Percentiles rank a stretch among this genome's conserved stretches.
Evolutionary conservation across 169 alveolate species (phyloP).

Genomic region (Perkinsus chesapeaki): DNA sequence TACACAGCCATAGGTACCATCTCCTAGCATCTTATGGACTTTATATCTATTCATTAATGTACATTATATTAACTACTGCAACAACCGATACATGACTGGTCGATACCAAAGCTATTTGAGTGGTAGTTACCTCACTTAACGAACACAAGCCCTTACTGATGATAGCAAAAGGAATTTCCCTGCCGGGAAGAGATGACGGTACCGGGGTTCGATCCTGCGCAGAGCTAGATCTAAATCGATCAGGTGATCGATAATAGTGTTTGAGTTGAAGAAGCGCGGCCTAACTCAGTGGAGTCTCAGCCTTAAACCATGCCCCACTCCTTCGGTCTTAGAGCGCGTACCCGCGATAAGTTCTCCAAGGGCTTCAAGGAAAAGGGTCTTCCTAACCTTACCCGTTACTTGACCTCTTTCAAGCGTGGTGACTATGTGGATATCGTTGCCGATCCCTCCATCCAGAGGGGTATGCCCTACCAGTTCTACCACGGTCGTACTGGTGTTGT

Average conservation of each 20-base stretch:
- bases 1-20: conserved; percentile 71
- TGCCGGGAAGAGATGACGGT: too few species aligned
- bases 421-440: conserved; percentile 94
- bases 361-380: conserved; percentile 91
- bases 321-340: conserved; percentile 95
- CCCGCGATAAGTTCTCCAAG: conserved; percentile 94
- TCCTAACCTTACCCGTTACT: conserved; percentile 83
- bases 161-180: too few species aligned
- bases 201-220: conserved; percentile 1
- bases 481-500: conserved; percentile 98
- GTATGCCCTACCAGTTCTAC: conserved; percentile 96
- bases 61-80: background rate
- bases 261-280: background rate
- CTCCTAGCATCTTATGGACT: conserved; percentile 56
- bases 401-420: conserved; percentile 84
- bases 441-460: conserved; percentile 95
- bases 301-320: conserved; percentile 51
- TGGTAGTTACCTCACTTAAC: too few species aligned
- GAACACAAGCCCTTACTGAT: background rate
- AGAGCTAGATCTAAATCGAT: background rate
- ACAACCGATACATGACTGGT: background rate
- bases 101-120: background rate
- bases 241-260: background rate
- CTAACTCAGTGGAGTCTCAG: background rate
- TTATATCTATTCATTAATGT: conserved; percentile 41